Base-by-base conservation (phyloP, 495 filamentous ascomycete species). In the Ascodesmis nigricans region DNA sequence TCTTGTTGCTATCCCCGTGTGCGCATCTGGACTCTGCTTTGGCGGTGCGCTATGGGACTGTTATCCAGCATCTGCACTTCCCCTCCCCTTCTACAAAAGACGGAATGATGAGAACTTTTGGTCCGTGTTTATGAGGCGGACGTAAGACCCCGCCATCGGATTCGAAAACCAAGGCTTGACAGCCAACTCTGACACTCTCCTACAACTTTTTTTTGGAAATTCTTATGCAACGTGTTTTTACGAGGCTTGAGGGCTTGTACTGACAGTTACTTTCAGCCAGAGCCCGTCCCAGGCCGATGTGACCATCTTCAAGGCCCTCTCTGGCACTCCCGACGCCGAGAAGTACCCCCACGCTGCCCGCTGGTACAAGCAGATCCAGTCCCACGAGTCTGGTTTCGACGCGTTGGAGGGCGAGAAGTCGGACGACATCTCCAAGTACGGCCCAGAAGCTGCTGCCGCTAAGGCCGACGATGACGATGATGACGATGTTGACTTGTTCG, bases 41-140 rank as follows among this genome's bases (percentile, higher is more conserved):
- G n/a, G n/a, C n/a, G n/a, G n/a, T n/a, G n/a, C n/a, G 23, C 37
- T 35, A 30, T 33, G 40, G 36, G 23, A 25, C 6, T 6, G 25
- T 42, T 43, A 38, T 36, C 21, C 16, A 17, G 19, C 9, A 13
- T n/a, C 31, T 31, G 33, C 33, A 28, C 24, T 33, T 21, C 33
- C 18, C 20, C 27, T 21, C 37, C 18, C 14, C 21, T 27, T 22
- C 17, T 37, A 38, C 19, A 29, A 29, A 19, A 3, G 2, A n/a
- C 58, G 56, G 55, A 51, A 68, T 87, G 80, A 91, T 90, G 80
- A 87, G 65, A 70, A 68, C 69, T 54, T 73, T 80, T 90, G 79
- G 83, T 91, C 83, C 82, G 82, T 92, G 82, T 91, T 91, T 67
- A 81, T 72, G 78, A 92, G 76, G 75, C 74, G 82, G 73, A n/a